A percentile compares a stretch with the other conserved stretches of the same genome.
Evolutionary conservation across 2,329 filamentous ascomycete species (phyloP).

Genomic region (Aspergillus quadrilineatus): DNA sequence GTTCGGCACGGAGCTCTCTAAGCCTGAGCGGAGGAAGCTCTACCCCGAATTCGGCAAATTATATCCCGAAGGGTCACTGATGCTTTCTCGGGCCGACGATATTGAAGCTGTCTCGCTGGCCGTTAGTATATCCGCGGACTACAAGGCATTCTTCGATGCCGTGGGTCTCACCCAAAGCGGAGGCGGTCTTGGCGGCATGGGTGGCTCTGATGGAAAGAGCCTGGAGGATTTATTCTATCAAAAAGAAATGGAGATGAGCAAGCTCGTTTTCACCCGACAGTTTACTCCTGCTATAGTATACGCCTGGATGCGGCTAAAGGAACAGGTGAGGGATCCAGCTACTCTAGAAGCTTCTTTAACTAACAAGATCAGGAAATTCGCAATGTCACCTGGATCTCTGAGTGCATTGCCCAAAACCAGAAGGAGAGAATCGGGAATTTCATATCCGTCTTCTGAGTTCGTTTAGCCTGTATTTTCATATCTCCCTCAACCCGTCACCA

Average conservation of each 20-base stretch:
- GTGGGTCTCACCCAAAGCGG: slow-evolving; percentile 75
- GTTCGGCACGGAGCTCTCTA: slow-evolving; percentile 92
- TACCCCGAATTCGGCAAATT: slow-evolving; percentile 90
- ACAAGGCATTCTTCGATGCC: slow-evolving; percentile 94
- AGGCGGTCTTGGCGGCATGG: slow-evolving; percentile 72
- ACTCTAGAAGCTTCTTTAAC: slow-evolving; percentile 2
- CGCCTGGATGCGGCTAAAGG: slow-evolving; percentile 94
- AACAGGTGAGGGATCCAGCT: slow-evolving; percentile 68
- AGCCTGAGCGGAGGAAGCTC: slow-evolving; percentile 90
- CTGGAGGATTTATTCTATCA: slow-evolving; percentile 98
- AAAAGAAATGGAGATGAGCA: slow-evolving; percentile 98
- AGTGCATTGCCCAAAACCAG: slow-evolving; percentile 99
- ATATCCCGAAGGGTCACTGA: slow-evolving; percentile 89
- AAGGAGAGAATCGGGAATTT: slow-evolving; percentile 99
- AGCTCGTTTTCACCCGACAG: slow-evolving; percentile 90
- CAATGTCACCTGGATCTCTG: slow-evolving; percentile 99
- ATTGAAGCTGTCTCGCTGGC: slow-evolving; percentile 90
- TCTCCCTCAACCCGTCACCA: no score
- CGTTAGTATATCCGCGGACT: slow-evolving; percentile 89
- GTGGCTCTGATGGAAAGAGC: slow-evolving; percentile 77
- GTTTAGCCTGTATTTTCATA: neutral
- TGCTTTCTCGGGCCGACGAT: slow-evolving; percentile 93
- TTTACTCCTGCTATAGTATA: slow-evolving; percentile 96
- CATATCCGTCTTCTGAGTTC: slow-evolving; percentile 85
- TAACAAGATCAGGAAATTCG: slow-evolving; percentile 76